These are phyloP conservation scores for Candida caryicola DNA, from an alignment of 805 yeast species.

Conservation along the genomic window DNA sequence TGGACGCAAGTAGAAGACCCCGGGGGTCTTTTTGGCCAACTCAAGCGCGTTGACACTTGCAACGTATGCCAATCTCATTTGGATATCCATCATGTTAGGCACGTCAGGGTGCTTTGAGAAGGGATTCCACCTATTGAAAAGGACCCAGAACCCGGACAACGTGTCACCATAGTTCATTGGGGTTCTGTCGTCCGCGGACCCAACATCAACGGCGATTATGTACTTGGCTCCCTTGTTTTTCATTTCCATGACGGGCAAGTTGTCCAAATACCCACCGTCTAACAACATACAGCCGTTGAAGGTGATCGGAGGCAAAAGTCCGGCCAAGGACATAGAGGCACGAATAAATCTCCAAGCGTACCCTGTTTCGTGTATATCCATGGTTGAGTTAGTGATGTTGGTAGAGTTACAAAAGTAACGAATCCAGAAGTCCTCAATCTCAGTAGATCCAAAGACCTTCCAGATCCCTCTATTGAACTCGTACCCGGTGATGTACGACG, in stretches of 20 bases:
- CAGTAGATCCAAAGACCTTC: slow-evolving; percentile 88
- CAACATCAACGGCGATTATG: slow-evolving; percentile 93
- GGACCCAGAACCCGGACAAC: slow-evolving; percentile 87
- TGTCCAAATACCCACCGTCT: slow-evolving; percentile 96
- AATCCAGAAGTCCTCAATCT: slow-evolving; percentile 96
- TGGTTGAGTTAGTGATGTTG: slow-evolving; percentile 88
- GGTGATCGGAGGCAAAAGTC: slow-evolving; percentile 83
- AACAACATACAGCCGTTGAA: slow-evolving; percentile 89
- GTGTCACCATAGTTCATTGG: slow-evolving; percentile 93
- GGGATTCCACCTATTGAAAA: slow-evolving; percentile 84
- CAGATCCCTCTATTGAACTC: slow-evolving; percentile 97
- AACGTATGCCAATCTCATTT: slow-evolving; percentile 88
- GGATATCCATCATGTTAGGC: slow-evolving; percentile 94
- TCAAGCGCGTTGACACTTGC: slow-evolving; percentile 93
- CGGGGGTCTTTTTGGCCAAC: slow-evolving; percentile 77
- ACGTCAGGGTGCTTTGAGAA: slow-evolving; percentile 83
- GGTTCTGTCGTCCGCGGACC: slow-evolving; percentile 87
- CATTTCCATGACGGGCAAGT: slow-evolving; percentile 91
- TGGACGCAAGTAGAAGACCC: slow-evolving; percentile 85
- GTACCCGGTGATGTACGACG: slow-evolving; percentile 95
- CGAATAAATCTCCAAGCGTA: slow-evolving; percentile 94
- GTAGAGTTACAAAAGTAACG: slow-evolving; percentile 87
- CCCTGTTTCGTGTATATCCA: slow-evolving; percentile 92
- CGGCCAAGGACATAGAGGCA: slow-evolving; percentile 96
- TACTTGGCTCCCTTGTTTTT: slow-evolving; percentile 80